phyloP scores from a whole-genome alignment of 352 stramenopile genomes.

The Paralagenidium karlingii region DNA sequence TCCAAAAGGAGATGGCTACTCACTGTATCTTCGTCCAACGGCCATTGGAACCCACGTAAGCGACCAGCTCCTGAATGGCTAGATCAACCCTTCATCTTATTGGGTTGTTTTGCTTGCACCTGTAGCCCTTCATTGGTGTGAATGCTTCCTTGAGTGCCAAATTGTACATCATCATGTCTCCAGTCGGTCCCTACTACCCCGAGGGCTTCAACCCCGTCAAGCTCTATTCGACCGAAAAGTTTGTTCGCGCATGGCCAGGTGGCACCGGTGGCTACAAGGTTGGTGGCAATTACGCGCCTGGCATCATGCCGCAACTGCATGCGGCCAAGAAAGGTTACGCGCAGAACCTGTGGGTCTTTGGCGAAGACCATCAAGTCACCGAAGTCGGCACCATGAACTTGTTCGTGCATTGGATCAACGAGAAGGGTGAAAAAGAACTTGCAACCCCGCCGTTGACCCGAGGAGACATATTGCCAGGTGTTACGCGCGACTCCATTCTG shows the following conservation, averaged over 20 bases:
- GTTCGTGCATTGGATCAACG: conserved; percentile 93
- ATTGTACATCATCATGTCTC: conserved; percentile 93
- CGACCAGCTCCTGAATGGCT: not conserved
- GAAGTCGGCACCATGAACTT: conserved; percentile 97
- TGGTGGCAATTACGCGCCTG: conserved; percentile 81
- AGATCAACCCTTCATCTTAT: not conserved
- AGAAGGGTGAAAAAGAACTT: conserved; percentile 87
- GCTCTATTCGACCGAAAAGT: conserved; percentile 83
- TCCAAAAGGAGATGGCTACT: conserved; percentile 91
- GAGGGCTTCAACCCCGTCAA: conserved; percentile 88
- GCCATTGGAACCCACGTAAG: conserved; percentile 83
- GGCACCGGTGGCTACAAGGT: conserved; percentile 91
- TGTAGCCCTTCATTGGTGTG: conserved; percentile 84
- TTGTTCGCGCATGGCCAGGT: conserved; percentile 93
- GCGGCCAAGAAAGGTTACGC: conserved; percentile 80
- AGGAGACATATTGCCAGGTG: conserved; percentile 95
- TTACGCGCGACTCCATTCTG: conserved; percentile 94
- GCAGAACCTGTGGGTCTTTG: conserved; percentile 94
- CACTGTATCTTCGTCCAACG: conserved; percentile 92
- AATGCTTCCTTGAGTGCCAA: conserved; percentile 81
- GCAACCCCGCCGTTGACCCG: conserved; percentile 90
- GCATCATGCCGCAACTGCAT: conserved; percentile 87
- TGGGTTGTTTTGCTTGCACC: not conserved
- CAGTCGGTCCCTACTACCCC: conserved; percentile 97
- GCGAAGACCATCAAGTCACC: conserved; percentile 82